Conservation (phyloP, 805 yeast genomes). For the Candida suzukii region DNA sequence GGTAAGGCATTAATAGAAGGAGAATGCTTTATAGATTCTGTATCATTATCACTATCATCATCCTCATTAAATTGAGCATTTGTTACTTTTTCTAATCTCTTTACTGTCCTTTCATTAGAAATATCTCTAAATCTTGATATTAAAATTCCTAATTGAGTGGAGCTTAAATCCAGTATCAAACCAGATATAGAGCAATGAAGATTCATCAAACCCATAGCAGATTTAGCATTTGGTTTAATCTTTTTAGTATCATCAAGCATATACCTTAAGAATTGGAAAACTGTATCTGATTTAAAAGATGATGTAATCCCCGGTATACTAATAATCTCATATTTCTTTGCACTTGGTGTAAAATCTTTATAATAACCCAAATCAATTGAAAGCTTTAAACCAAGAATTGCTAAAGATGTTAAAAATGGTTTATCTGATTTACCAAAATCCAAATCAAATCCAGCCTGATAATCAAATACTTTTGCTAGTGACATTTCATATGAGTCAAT, state of each 20-base stretch:
- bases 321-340: constrained; percentile 19
- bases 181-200: constrained; percentile 32
- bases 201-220: neutral
- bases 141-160: constrained; percentile 30
- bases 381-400: constrained; percentile 30
- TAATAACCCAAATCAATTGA: constrained; percentile 15
- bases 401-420: constrained; percentile 32
- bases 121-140: constrained; percentile 7
- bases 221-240: neutral
- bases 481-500: constrained; percentile 11
- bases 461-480: constrained; percentile 11
- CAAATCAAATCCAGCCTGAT: constrained; percentile 39
- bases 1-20: neutral
- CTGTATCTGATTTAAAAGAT: constrained; percentile 31
- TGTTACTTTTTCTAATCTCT: neutral
- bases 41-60: neutral
- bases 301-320: constrained; percentile 25
- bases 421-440: constrained; percentile 31
- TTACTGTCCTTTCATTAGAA: neutral
- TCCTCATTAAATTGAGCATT: neutral
- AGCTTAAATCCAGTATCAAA: constrained; percentile 36
- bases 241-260: constrained; percentile 7
- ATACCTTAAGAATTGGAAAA: constrained; percentile 25
- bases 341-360: constrained; percentile 6
- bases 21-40: neutral